Base-by-base conservation (phyloP, 768 basidiomycete species). In the Pleurotus sapidus region DNA sequence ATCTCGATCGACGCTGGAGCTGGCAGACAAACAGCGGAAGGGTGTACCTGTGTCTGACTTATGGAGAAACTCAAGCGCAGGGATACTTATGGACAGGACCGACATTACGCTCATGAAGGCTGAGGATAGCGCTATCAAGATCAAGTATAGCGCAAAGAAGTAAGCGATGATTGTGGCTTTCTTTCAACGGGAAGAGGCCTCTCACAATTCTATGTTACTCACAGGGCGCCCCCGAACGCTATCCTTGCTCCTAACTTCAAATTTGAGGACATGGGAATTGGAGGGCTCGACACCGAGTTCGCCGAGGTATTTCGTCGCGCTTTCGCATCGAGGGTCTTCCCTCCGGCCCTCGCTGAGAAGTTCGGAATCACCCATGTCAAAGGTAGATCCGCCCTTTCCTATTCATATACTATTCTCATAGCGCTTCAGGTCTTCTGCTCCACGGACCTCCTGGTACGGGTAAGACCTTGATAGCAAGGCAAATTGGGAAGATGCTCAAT, bases 211-310 rank as follows among this genome's bases (percentile, higher is more conserved):
- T 8, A 9, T 7, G 11, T 34, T 34, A 34, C 3, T 23, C 48
- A 4, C 48, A 95, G 93, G 64, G 85, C 92, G 0, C 87, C 94
- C 4, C 86, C 95, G 6, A 98, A 98, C 68, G 94, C 97, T 0
- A 96, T 99, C 63, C 82, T 98, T 8, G 88, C 94, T 0, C 94
- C 97, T 1, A 98, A 98, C 73, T 99, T 98, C 84, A 98, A 97
- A 72, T 99, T 99, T 60, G 92, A 96, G 67, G 97, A 99, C 70
- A 98, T 99, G 96, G 97, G 97, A 15, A 98, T 99, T 65, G 97
- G 97, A 66, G 97, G 97, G 66, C 78, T 99, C 34, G 97, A 99
- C 70, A 79, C 84, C 6, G 97, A 99, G 68, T 99, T 98, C 68
- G 85, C 85, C 56, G 88, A 93, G 43, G 98, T 99, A 67, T 99